Percentiles rank a stretch among this genome's conserved stretches.
Conservation (phyloP, 768 basidiomycete species). For the Lactifluus volemus region DNA sequence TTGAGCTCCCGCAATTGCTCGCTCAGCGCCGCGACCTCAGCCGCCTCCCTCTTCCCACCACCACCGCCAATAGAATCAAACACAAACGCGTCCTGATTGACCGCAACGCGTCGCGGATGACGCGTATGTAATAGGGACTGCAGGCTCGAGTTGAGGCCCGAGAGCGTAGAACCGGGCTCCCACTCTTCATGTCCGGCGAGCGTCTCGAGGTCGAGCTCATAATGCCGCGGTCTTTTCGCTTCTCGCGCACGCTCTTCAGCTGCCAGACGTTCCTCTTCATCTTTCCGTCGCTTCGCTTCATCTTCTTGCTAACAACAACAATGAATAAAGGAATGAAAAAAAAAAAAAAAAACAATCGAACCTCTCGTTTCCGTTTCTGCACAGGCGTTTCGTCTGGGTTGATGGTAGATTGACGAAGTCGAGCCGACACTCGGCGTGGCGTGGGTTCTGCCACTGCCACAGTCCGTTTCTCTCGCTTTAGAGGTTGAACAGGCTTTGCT, state of each 20-base stretch:
- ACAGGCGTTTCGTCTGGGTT: conserved; percentile 59
- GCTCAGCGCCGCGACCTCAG: conserved; percentile 45
- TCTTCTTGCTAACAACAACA: conserved; percentile 35
- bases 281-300: conserved; percentile 39
- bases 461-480: conserved; percentile 42
- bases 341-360: conserved; percentile 21
- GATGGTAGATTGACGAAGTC: conserved; percentile 41
- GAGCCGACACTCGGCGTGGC: conserved; percentile 60
- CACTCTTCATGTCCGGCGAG: conserved; percentile 40
- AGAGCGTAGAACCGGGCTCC: conserved; percentile 34
- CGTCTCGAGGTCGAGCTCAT: conserved; percentile 51
- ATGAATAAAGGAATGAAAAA: not conserved
- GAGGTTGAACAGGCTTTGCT: conserved; percentile 55
- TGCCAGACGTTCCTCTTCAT: conserved; percentile 53
- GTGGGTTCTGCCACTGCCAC: conserved; percentile 24
- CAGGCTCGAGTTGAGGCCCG: conserved; percentile 39
- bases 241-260: conserved; percentile 53
- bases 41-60: conserved; percentile 31
- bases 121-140: conserved; percentile 30
- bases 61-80: conserved; percentile 31
- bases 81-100: conserved; percentile 43
- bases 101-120: conserved; percentile 34
- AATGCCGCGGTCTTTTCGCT: conserved; percentile 60
- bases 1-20: conserved; percentile 46
- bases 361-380: conserved; percentile 61